Base-by-base conservation (phyloP, 768 basidiomycete genomes). In the Chiua virens region DNA sequence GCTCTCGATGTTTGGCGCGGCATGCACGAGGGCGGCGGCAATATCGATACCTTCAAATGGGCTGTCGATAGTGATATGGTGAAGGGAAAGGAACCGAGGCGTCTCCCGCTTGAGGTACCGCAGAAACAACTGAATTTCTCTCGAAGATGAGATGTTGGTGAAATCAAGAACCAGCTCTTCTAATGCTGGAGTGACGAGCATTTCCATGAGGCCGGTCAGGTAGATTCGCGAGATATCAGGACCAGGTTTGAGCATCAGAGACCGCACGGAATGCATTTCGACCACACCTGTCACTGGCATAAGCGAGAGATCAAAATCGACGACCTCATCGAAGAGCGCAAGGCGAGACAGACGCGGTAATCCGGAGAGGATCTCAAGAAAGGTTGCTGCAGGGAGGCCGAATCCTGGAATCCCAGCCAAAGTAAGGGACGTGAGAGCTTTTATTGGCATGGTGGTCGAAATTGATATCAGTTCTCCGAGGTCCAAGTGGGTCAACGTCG, bases 51-150 rank as follows among this genome's bases (percentile, higher is more conserved):
- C 54, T 15, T 60, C 66, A 18, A 60, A 70, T 11, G 58, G 62
- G 45, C 65, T 65, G 27, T 52, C 36, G 14, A 67, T 55, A 21
- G 60, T 55, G 32, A 58, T 18, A n/a, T 53, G 48, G n/a, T 55
- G 49, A 11, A 70, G 54, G 28, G 54, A 66, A 49, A 51, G 55
- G 42, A 69, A 66, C 27, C 49, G 57, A 18, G 65, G 67, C 0
- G 50, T 35, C 40, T 59, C 59, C 45, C 67, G 65, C 38, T 62
- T 69, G 49, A 66, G 55, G 23, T 60, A 10, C 23, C 63, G 58
- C 52, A 69, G 39, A 43, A 68, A 62, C 7, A 67, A 50, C n/a
- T 66, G 60, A 8, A 68, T 48, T 34, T 67, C 67, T 40, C 68
- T 62, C 1, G 57, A 23, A 13, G 68, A 60, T 14, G 63, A 53